Percentiles rank a stretch among this genome's conserved stretches.
phyloP scores from a whole-genome alignment of 768 basidiomycete species.

The Pleurotus tuber-regium region DNA sequence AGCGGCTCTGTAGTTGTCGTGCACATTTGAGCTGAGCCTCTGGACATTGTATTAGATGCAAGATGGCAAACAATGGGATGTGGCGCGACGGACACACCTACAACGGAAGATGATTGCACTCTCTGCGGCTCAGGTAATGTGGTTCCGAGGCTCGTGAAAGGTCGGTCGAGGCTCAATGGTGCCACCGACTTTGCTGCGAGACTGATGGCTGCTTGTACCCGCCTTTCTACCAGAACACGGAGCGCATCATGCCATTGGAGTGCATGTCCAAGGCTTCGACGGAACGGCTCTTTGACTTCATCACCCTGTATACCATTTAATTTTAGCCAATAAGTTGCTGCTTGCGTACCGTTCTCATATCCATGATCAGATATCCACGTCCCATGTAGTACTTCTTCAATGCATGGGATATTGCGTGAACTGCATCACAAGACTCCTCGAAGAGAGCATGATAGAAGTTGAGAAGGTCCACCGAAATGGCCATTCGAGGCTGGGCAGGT shows the following conservation, averaged over 20 bases:
- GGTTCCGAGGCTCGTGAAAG: too few relatives aligned
- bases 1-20: slow-evolving; percentile 24
- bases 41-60: too few relatives aligned
- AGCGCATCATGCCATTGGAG: slow-evolving; percentile 23
- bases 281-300: slow-evolving; percentile 19
- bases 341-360: too few relatives aligned
- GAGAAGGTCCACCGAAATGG: slow-evolving; percentile 15
- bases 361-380: slow-evolving; percentile 11
- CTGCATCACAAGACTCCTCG: slow-evolving; percentile 17
- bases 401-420: slow-evolving; percentile 13
- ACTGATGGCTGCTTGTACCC: not conserved
- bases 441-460: slow-evolving; percentile 14
- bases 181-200: not conserved
- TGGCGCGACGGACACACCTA: not conserved
- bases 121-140: too few relatives aligned
- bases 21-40: too few relatives aligned
- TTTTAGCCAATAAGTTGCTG: too few relatives aligned
- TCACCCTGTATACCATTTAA: slow-evolving; percentile 19
- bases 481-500: slow-evolving; percentile 14
- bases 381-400: slow-evolving; percentile 12
- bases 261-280: slow-evolving; percentile 18
- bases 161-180: not conserved
- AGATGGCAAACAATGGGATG: not conserved
- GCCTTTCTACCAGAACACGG: slow-evolving; percentile 11
- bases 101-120: too few relatives aligned